These are phyloP conservation scores for Saturnispora quitensis DNA, from an alignment of 805 yeast species.

Conservation along the genomic window DNA sequence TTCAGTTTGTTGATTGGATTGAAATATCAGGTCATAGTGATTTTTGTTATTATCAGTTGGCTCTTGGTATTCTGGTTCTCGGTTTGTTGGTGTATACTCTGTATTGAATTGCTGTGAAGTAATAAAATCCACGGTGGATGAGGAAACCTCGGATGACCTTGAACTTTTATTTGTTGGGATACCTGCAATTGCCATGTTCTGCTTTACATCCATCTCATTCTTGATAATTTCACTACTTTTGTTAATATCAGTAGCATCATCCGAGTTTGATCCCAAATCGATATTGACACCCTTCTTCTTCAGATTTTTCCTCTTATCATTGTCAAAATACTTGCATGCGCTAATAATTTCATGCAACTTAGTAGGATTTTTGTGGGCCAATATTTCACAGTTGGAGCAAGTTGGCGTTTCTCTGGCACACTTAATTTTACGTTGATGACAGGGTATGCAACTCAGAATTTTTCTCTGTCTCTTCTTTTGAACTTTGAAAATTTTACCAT, in stretches of 20 bases:
- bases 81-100: background rate
- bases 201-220: background rate
- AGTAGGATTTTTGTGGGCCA: slow-evolving; percentile 15
- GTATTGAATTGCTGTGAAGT: background rate
- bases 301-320: slow-evolving; percentile 42
- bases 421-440: slow-evolving; percentile 59
- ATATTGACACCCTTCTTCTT: slow-evolving; percentile 13
- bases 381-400: slow-evolving; percentile 44
- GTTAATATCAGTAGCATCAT: background rate
- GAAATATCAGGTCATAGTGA: background rate
- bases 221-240: background rate
- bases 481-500: slow-evolving; percentile 43
- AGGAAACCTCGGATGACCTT: background rate
- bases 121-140: background rate
- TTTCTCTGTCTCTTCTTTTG: slow-evolving; percentile 54
- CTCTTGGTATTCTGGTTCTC: background rate
- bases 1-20: background rate
- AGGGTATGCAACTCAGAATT: slow-evolving; percentile 49
- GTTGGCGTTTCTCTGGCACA: slow-evolving; percentile 54
- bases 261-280: slow-evolving; percentile 1
- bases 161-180: background rate
- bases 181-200: background rate
- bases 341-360: slow-evolving; percentile 12
- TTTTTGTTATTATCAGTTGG: background rate
- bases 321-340: slow-evolving; percentile 46